Base-by-base conservation (phyloP, 2,329 filamentous ascomycete genomes). In the Fusarium nisikadoi region DNA sequence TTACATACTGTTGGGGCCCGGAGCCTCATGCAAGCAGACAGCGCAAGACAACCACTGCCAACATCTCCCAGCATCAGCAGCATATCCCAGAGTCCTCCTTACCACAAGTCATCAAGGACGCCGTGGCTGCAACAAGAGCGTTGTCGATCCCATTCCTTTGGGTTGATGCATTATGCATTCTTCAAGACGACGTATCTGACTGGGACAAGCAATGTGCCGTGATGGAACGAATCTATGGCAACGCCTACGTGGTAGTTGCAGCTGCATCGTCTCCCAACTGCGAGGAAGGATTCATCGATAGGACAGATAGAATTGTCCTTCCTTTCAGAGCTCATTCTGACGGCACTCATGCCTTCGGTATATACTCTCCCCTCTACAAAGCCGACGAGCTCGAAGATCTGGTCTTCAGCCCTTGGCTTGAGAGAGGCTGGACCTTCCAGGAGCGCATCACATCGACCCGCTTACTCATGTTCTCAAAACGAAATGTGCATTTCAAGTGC, bases 291-390 rank as follows among this genome's bases (percentile, higher is more conserved):
- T 46, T 46, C 1, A 0, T 27, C 1, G 10, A 27, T 3, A 27
- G 0, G 3, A 46, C 1, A 6, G 13, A 29, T 0, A 46, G 25
- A n/a, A 46, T 27, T 0, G 11, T 27, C 11, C 0, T 45, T 27
- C 23, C 25, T 14, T 20, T 45, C 4, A 0, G 4, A 9, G 6
- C 3, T 4, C 0, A 14, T 0, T 9, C 2, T 13, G 11, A 4
- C 19, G 1, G 1, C 6, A 16, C 6, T 8, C 2, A 3, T 7
- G 27, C 0, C 2, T 17, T 47, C 8, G 19, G 0, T 1, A 29
- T 29, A 29, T n/a, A 47, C 0, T 10, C 8, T 1, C 43, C 43
- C 1, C 25, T 0, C 9, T n/a, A 46, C 23, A 10, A 1, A 7
- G 4, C 5, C 11, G 0, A 20, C 1, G 0, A 0, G 1, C 3